A percentile compares a stretch with the other conserved stretches of the same genome.
These are phyloP conservation scores for Coemansia sp. DNA, from an alignment of 192 early-diverging fungal species.

Conservation along the genomic window DNA sequence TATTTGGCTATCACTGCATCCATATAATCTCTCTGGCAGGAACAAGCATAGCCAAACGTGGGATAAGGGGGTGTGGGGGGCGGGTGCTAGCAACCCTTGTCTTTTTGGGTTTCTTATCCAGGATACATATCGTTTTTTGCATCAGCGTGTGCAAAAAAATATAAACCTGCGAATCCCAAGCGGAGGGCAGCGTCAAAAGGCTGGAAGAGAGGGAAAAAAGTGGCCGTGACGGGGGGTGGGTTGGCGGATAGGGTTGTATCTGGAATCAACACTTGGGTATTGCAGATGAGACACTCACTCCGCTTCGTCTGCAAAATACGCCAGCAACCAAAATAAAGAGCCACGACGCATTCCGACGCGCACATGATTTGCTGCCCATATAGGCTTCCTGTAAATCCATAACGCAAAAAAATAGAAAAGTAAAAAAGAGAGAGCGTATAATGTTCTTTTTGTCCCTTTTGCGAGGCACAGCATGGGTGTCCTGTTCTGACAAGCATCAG, in stretches of 20 bases:
- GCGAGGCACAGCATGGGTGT: too few species aligned
- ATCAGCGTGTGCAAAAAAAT: neutral
- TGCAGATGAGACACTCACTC: neutral
- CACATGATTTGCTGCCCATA: conserved; percentile 8
- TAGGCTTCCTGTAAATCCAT: neutral
- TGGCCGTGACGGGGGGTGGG: neutral
- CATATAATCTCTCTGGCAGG: conserved; percentile 5
- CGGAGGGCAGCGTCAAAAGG: neutral
- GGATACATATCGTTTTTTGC: neutral
- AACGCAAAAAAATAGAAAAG: neutral
- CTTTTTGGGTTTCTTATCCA: neutral
- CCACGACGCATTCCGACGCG: conserved; percentile 1
- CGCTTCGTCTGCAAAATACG: neutral
- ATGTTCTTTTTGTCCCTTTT: too few species aligned
- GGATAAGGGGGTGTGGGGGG: neutral
- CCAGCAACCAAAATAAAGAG: neutral
- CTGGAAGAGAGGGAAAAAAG: neutral
- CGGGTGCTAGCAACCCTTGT: neutral
- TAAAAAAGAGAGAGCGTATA: neutral
- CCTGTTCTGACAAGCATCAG: too few species aligned
- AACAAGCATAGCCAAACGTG: neutral
- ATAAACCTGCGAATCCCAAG: neutral
- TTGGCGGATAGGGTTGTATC: neutral
- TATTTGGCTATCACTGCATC: conserved; percentile 2
- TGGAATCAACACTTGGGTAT: neutral